Conservation (phyloP, 768 basidiomycete genomes). For the Tylopilus subfusipes region DNA sequence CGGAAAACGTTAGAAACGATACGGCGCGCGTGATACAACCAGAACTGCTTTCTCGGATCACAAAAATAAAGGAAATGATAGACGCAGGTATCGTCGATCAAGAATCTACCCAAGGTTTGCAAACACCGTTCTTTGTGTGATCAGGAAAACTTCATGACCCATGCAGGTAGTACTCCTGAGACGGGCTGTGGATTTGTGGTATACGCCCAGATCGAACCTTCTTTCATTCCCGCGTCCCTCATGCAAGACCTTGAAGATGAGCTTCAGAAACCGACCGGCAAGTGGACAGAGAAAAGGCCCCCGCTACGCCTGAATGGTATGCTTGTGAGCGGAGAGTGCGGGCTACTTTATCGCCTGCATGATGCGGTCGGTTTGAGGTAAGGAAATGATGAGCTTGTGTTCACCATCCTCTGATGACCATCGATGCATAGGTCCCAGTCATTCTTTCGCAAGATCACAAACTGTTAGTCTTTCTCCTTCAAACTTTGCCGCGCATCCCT, state of each 20-base stretch:
- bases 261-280: constrained; percentile 69
- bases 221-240: constrained; percentile 45
- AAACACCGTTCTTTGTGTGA: not conserved
- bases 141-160: not conserved
- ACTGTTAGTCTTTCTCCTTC: constrained; percentile 39
- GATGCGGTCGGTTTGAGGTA: constrained; percentile 71
- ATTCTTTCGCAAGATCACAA: constrained; percentile 74
- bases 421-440: constrained; percentile 42
- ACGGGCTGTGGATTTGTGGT: constrained; percentile 64
- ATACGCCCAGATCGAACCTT: constrained; percentile 60
- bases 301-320: constrained; percentile 59
- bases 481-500: constrained; percentile 1
- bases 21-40: constrained; percentile 57
- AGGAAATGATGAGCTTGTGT: constrained; percentile 7
- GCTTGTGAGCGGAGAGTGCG: constrained; percentile 77
- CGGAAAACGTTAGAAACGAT: constrained; percentile 49
- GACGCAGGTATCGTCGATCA: constrained; percentile 61
- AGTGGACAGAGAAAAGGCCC: constrained; percentile 54
- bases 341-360: constrained; percentile 62
- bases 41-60: constrained; percentile 57
- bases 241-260: constrained; percentile 76
- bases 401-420: not conserved
- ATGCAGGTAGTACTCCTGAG: constrained; percentile 43
- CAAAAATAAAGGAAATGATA: constrained; percentile 58
- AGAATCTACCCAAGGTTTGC: constrained; percentile 38